Evolutionary conservation across 2,329 filamentous ascomycete species (phyloP), one percentile per base, ranked within the genome.

Genomic region (Hymenoscyphus fraxineus): DNA sequence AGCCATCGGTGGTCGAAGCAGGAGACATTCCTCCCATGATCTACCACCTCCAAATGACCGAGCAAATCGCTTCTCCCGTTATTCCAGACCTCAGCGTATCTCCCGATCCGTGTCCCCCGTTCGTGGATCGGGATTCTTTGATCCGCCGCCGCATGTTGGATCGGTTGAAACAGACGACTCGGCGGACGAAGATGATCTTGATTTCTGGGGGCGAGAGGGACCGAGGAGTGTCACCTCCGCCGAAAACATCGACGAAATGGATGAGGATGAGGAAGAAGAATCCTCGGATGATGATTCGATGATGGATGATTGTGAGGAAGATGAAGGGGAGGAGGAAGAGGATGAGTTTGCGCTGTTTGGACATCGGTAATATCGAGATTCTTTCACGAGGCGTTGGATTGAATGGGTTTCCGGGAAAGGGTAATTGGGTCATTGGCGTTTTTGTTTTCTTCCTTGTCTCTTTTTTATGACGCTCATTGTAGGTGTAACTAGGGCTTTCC

Each of bases 291-390:
- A 61, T 57, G 71, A 73, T 59, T 74, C 72, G 31, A 58, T 59
- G 7, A 68, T 68, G 64, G 73, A 74, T 64, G 73, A 74, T 47
- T 74, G 75, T 58, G 78, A 77, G 7, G 76, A 76, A 12, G 78
- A 79, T 31, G 77, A 77, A 38, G 78, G 76, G 35, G 80, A 80
- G 16, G 79, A 81, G 62, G 76, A 76, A 15, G 76, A 77, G 63
- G 80, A 84, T 71, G 70, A 74, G 39, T 82, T 83, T 69, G 79
- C 81, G 64, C 77, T 84, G 64, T 81, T 83, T 70, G 83, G 82
- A 12, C 83, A 85, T 74, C 77, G 80, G 67, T 84, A 65, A 73
- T 35, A 13, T 35, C 35, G 35, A 35, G 13, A n/a, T 16, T 38
- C 27, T 27, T 35, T 22, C 16, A 38, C 12, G n/a, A 32, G 55